These are phyloP conservation scores for Prunus campanulata DNA, from an alignment of 306 rosid species.

Conservation along the genomic window DNA sequence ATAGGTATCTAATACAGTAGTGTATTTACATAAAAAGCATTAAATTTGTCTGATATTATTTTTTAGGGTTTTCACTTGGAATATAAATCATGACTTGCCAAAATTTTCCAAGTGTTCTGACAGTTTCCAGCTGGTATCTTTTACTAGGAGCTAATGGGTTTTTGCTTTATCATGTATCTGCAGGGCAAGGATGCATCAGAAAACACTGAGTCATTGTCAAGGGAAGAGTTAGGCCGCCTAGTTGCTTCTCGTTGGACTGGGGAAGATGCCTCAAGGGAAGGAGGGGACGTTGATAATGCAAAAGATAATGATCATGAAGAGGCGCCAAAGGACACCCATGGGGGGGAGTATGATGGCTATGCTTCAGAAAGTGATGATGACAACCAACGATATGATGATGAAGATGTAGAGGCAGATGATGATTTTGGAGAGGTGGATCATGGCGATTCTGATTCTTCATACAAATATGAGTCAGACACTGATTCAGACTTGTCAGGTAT, in stretches of 20 bases:
- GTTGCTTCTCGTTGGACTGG: constrained; percentile 99
- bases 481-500: constrained; percentile 75
- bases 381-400: constrained; percentile 49
- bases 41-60: not conserved
- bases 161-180: constrained; percentile 26
- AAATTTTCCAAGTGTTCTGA: not conserved
- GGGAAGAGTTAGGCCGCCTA: constrained; percentile 94
- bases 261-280: constrained; percentile 52
- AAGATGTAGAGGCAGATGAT: constrained; percentile 52
- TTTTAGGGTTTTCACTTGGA: not conserved
- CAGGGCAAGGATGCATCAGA: constrained; percentile 58
- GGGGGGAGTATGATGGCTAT: constrained; percentile 64
- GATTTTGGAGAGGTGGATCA: constrained; percentile 55
- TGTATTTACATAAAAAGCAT: not conserved
- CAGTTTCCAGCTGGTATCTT: constrained; percentile 16
- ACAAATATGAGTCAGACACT: constrained; percentile 53
- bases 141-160: constrained; percentile 14
- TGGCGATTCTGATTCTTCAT: constrained; percentile 56
- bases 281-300: constrained; percentile 39
- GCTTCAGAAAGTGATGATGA: constrained; percentile 89
- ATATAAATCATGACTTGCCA: not conserved
- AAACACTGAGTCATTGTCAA: constrained; percentile 71
- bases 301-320: constrained; percentile 39
- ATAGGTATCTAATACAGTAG: not conserved
- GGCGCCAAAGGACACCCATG: constrained; percentile 35